Evolutionary conservation across 257 asterid genomes (phyloP), one percentile per base, ranked within the genome.

Genomic region (Przewalskia tangutica): DNA sequence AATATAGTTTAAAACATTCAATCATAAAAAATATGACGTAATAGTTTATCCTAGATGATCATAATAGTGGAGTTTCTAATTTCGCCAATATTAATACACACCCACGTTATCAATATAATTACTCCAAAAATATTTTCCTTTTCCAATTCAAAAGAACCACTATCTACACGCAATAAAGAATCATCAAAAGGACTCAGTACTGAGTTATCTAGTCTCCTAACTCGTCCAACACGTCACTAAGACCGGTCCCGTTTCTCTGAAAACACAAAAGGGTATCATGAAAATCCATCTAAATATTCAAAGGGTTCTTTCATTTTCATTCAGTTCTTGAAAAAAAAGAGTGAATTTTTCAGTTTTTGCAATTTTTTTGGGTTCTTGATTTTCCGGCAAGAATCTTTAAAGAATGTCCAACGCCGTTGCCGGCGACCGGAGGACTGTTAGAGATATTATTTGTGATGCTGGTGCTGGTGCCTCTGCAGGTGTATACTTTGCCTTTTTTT

Each of bases 381-480:
- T n/a, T 59, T 59, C 36, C 18, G 17, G 18, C 79, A 46, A 71
- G 18, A 71, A 70, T 71, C 12, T 46, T 11, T 48, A 46, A 46
- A 20, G 6, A 71, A 75, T 75, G 79, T 18, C 20, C 40, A 73
- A 4, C 17, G 23, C 62, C 6, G 78, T 83, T 23, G 87, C 88
- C 86, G 86, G 88, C 23, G 87, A 92, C 36, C 88, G 56, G 83
- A 90, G 94, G 89, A 86, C 83, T 84, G 76, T 70, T 58, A 89
- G 86, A 71, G 93, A 93, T 56, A 83, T 90, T 48, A 3, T 91
- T 11, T 93, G 86, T 84, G 97, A 94, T 79, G 98, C 97, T 77
- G 88, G 93, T 77, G 92, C 99, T 53, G 99, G 99, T 75, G 99
- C 99, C 62, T 90, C 98, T 77, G 99, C 99, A 81, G 99, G 99